Evolutionary conservation across 495 filamentous ascomycete genomes (phyloP).

Genomic region (Rostrohypoxylon terebratum): DNA sequence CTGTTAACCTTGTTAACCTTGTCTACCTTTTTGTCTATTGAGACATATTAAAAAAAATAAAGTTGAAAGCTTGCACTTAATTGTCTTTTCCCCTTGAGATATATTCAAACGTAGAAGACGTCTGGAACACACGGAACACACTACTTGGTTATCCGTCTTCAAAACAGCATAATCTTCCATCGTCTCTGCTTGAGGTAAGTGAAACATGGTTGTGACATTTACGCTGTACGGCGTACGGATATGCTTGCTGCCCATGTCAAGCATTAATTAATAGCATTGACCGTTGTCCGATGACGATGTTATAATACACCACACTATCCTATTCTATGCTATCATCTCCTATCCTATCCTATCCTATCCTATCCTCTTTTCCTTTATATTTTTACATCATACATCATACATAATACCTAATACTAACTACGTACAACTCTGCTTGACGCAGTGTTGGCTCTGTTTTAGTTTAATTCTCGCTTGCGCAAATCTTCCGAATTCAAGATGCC

Average conservation of each 20-base stretch:
- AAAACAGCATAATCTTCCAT: constrained; percentile 9
- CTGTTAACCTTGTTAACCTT: neutral
- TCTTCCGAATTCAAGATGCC: constrained; percentile 54
- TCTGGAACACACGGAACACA: too few relatives aligned
- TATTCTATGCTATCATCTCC: too few relatives aligned
- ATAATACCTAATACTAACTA: constrained; percentile 32
- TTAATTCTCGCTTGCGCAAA: neutral
- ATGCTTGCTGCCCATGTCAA: constrained; percentile 23
- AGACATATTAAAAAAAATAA: constrained; percentile 9
- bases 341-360: too few relatives aligned
- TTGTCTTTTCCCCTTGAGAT: neutral
- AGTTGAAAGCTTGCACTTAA: neutral
- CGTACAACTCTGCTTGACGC: constrained; percentile 24
- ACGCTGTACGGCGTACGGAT: too few relatives aligned
- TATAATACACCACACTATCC: constrained; percentile 34
- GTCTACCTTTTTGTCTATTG: neutral
- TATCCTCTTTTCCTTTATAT: neutral
- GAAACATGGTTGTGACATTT: constrained; percentile 37
- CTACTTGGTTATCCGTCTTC: neutral
- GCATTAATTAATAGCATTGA: too few relatives aligned
- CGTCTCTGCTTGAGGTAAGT: constrained; percentile 31
- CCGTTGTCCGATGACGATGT: constrained; percentile 2
- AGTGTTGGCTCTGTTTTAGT: constrained; percentile 10
- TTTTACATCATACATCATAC: constrained; percentile 17
- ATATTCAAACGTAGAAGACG: too few relatives aligned